Base-by-base conservation (phyloP, 805 yeast genomes). In the Yarrowia sp. region DNA sequence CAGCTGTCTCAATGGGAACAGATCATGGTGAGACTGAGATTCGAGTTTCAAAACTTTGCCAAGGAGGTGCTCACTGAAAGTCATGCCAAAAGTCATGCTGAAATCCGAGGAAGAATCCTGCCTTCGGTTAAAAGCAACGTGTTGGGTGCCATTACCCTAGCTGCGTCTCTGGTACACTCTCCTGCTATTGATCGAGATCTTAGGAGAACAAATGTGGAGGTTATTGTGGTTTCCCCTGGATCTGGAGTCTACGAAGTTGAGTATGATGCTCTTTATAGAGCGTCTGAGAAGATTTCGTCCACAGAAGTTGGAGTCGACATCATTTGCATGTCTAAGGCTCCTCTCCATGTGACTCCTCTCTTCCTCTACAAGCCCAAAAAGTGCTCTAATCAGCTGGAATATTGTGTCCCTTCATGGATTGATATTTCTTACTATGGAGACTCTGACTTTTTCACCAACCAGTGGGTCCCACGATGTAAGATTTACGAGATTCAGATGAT, bases 401-500 rank as follows among this genome's bases (percentile, higher is more conserved):
- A 90, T 75, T 89, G 96, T 76, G 89, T 92, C 11, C 99, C 99
- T 1, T 89, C 90, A 59, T 95, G 99, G 98, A 85, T 95, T 74
- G 97, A 96, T 76, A 89, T 93, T 14, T 92, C 97, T 0, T 95
- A 90, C 75, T 95, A 97, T 90, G 86, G 85, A 67, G 91, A 89
- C 63, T 77, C 83, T 2, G 80, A 82, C 38, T 79, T 81, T 61
- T 72, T 75, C 78, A 46, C 75, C 73, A 69, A 80, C 75, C 77
- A 78, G 72, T 94, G 98, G 98, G 84, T 89, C n/a, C 98, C 99
- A 0, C 82, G 95, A 43, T 92, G 98, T 77, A 92, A 91, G 74
- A 93, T 95, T 64, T 94, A 95, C 77, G 98, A 94, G 74, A 79
- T 95, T 19, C 98, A 95, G 77, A 95, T 95, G 98, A 94, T 94